Evolutionary conservation across 129 eudicot species (phyloP).

Genomic region (Escallonia rubra): DNA sequence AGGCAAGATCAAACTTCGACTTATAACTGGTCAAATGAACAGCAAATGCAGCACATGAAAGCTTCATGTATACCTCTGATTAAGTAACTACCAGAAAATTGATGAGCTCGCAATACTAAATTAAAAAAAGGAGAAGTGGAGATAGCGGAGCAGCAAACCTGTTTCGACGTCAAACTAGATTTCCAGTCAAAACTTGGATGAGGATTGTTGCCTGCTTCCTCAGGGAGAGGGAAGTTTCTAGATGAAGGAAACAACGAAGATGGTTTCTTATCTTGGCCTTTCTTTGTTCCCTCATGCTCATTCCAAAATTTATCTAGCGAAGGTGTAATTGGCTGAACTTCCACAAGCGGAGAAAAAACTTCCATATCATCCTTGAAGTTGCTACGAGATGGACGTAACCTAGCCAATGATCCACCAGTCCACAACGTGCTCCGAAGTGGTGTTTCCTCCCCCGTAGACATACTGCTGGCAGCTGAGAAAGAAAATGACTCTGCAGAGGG

Average conservation of each 20-base stretch:
- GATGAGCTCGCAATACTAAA: too few relatives aligned
- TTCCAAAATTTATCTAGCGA: conserved; percentile 75
- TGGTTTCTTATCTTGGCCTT: conserved; percentile 55
- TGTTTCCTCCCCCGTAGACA: conserved; percentile 56
- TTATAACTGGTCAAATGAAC: conserved; percentile 1
- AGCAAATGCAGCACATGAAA: background rate
- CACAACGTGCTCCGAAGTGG: conserved; percentile 66
- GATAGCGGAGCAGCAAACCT: conserved; percentile 32
- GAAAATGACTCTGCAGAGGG: conserved; percentile 44
- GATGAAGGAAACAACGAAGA: conserved; percentile 64
- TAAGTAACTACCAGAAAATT: too few relatives aligned
- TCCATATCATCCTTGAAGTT: conserved; percentile 95
- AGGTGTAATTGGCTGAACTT: conserved; percentile 90
- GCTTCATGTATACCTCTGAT: too few relatives aligned
- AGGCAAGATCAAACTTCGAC: background rate
- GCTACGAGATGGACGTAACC: conserved; percentile 72
- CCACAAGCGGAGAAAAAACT: conserved; percentile 91
- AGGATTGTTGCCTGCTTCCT: conserved; percentile 46
- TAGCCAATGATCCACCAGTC: conserved; percentile 56
- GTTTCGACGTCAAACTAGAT: conserved; percentile 41
- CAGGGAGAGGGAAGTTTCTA: conserved; percentile 47
- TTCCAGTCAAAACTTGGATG: conserved; percentile 77
- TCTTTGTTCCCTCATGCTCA: conserved; percentile 47
- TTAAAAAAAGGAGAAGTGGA: background rate
- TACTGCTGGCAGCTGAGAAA: conserved; percentile 30